Conservation (phyloP, 176 grass and related monocot species). For the Rhipidocladum racemiflorum region DNA sequence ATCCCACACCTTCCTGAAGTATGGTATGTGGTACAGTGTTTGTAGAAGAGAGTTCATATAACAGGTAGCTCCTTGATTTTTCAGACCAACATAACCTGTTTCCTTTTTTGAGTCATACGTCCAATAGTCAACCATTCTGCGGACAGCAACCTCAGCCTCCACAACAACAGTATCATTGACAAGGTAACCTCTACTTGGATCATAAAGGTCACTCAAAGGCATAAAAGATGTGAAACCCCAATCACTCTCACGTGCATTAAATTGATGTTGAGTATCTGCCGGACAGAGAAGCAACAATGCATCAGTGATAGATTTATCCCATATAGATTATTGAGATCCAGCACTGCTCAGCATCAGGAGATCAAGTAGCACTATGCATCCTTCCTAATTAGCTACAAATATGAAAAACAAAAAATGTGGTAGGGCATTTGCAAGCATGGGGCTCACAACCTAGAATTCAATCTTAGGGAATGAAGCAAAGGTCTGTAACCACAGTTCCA, state of each 20-base stretch:
- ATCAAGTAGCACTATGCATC: constrained; percentile 3
- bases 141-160: constrained; percentile 77
- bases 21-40: constrained; percentile 87
- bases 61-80: constrained; percentile 94
- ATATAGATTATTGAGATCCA: background rate
- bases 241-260: constrained; percentile 88
- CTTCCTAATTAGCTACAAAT: background rate
- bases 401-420: background rate
- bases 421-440: constrained; percentile 13
- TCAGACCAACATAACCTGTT: constrained; percentile 88
- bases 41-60: constrained; percentile 99
- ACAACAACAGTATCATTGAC: constrained; percentile 79
- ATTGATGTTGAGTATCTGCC: constrained; percentile 85
- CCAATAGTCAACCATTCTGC: constrained; percentile 82
- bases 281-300: constrained; percentile 27
- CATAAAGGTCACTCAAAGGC: constrained; percentile 84
- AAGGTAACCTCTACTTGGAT: constrained; percentile 72
- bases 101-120: constrained; percentile 92
- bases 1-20: constrained; percentile 77
- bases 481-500: background rate
- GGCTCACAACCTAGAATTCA: background rate
- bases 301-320: constrained; percentile 10
- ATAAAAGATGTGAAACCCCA: constrained; percentile 98
- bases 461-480: constrained; percentile 11
- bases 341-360: background rate